These are phyloP conservation scores for Amanita muscaria DNA, from an alignment of 768 basidiomycete species.

Conservation along the genomic window DNA sequence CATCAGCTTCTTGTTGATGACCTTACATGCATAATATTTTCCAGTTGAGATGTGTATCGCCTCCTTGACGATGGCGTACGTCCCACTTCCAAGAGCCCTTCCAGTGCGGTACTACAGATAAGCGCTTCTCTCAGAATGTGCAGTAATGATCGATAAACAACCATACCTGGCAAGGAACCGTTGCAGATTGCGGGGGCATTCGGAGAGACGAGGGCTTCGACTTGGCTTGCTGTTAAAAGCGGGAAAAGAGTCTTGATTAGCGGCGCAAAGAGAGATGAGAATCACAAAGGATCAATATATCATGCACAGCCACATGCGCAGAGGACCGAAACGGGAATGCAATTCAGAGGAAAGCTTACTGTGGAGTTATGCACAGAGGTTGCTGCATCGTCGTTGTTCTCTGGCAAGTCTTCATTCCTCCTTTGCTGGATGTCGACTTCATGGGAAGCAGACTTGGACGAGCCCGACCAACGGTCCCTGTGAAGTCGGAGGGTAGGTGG, in stretches of 20 bases:
- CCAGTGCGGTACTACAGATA: conserved; percentile 70
- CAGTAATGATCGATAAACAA: conserved; percentile 9
- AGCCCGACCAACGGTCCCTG: background rate
- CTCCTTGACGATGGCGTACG: conserved; percentile 93
- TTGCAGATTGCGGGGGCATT: conserved; percentile 19
- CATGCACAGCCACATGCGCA: conserved; percentile 7
- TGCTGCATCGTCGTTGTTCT: background rate
- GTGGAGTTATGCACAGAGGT: background rate
- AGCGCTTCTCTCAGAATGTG: conserved; percentile 5
- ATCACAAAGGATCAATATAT: background rate
- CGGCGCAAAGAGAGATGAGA: background rate
- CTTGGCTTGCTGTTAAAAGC: conserved; percentile 1
- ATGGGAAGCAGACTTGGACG: background rate
- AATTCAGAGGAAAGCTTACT: background rate
- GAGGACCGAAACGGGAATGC: background rate
- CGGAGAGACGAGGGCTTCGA: background rate
- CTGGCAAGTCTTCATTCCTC: background rate
- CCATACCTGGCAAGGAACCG: conserved; percentile 40
- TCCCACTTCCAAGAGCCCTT: conserved; percentile 82
- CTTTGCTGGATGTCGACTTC: background rate
- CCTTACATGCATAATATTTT: conserved; percentile 97
- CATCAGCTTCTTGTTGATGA: conserved; percentile 99
- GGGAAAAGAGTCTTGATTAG: background rate
- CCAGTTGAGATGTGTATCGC: conserved; percentile 87
- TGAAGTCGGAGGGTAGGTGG: background rate